Base-by-base conservation (phyloP, 768 basidiomycete genomes). In the Lactarius akahatsu region DNA sequence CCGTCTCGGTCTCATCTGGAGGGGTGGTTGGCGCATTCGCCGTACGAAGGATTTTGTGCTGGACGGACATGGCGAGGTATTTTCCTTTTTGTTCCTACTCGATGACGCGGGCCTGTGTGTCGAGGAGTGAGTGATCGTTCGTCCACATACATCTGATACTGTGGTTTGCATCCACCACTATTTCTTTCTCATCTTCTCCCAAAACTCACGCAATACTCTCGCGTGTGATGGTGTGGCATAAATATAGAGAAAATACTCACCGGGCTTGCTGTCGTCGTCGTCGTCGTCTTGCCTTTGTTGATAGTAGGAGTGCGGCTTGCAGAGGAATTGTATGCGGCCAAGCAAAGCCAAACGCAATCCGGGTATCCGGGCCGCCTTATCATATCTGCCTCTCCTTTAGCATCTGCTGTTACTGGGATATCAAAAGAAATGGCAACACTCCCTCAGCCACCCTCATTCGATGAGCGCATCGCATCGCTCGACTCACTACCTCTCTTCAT, bases 1-100 rank as follows among this genome's bases (percentile, higher is more conserved):
- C 86, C 71, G 83, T 88, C 81, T 98, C 96, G 47, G 88, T 92
- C 78, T 95, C 95, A 79, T 94, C 91, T 68, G 96, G 94, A 69
- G 92, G 74, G 28, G 91, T 89, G 69, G 80, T 85, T 69, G 96
- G 96, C 65, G 97, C 96, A 76, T 98, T 98, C 77, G 97, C 97
- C 72, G 93, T 92, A 75, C 97, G 92, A 74, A 88, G 82, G 77
- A 99, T 96, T 85, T 99, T 98, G 84, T 83, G 82, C 73, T 86
- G 82, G 76, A 86, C 73, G 74, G 91, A 92, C 90, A 92, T 92
- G 40, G 55, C 36, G 20, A 57, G 40, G 40, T 54, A 26, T 30
- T 45, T 11, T 59, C 28, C 23, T 67, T 59, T 67, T 23, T 45
- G 9, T 45, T n/a, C 43, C 43, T 47, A 47, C n/a, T 20, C n/a